phyloP scores from a whole-genome alignment of 2,329 filamentous ascomycete genomes.

The Paracorniculantispora psalliotae region DNA sequence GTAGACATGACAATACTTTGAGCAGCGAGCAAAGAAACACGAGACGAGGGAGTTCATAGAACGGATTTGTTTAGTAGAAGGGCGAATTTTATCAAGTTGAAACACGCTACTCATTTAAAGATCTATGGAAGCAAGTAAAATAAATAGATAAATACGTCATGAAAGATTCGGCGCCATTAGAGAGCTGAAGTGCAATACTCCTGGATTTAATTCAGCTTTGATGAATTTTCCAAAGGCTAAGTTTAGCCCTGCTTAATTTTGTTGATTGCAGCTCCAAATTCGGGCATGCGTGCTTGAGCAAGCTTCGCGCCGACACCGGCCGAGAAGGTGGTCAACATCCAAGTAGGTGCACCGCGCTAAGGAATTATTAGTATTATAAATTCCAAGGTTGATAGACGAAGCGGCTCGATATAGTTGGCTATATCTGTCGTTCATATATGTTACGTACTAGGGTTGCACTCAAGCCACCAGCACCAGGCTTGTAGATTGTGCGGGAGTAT shows the following conservation, averaged over 20 bases:
- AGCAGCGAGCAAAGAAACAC: too few species aligned
- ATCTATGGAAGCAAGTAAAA: too few species aligned
- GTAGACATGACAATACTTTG: slow-evolving; percentile 9
- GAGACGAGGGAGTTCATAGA: too few species aligned
- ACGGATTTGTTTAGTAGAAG: too few species aligned
- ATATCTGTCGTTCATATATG: background rate
- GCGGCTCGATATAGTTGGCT: background rate
- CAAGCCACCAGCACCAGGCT: slow-evolving; percentile 25
- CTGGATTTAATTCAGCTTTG: too few species aligned
- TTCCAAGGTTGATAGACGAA: background rate
- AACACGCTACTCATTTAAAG: too few species aligned
- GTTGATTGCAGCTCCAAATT: background rate
- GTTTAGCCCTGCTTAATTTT: slow-evolving; percentile 1
- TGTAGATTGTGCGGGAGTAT: slow-evolving; percentile 25
- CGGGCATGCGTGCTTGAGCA: background rate
- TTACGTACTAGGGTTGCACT: slow-evolving; percentile 24
- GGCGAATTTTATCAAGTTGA: too few species aligned
- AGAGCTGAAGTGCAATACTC: too few species aligned
- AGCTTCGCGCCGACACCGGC: background rate
- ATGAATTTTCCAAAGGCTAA: too few species aligned
- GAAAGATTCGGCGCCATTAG: too few species aligned
- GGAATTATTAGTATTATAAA: background rate
- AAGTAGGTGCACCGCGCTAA: slow-evolving; percentile 21
- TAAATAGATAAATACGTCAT: too few species aligned
- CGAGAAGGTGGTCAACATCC: slow-evolving; percentile 14